Evolutionary conservation across 2,329 filamentous ascomycete genomes (phyloP).

Genomic region (Fusarium veterinarium): DNA sequence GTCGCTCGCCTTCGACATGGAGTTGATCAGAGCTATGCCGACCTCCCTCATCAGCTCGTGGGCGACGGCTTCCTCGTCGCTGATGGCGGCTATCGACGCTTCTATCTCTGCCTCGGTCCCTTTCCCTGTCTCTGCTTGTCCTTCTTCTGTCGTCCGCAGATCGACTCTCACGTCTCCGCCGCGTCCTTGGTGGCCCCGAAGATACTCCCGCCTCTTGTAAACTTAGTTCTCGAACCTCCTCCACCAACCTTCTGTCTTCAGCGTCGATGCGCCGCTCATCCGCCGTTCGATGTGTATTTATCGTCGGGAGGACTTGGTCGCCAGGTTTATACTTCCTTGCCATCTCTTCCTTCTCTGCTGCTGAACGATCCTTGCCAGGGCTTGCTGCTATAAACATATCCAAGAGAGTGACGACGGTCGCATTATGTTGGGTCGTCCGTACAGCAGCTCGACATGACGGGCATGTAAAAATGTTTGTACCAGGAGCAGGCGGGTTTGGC

Average conservation of each 20-base stretch:
- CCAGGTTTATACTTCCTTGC: conserved; percentile 81
- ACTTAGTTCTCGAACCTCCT: conserved; percentile 79
- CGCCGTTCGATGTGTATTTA: conserved; percentile 61
- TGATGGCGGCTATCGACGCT: conserved; percentile 49
- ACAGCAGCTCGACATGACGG: conserved; percentile 91
- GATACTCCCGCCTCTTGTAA: conserved; percentile 73
- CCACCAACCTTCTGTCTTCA: conserved; percentile 76
- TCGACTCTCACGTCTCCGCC: conserved; percentile 50
- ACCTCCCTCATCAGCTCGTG: conserved; percentile 41
- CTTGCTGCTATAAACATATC: conserved; percentile 89
- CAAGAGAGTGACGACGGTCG: conserved; percentile 86
- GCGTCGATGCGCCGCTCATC: conserved; percentile 68
- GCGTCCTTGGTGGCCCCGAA: conserved; percentile 47
- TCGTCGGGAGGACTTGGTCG: conserved; percentile 79
- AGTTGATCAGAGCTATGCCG: conserved; percentile 52
- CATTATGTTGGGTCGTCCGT: conserved; percentile 88
- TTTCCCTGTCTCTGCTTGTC: conserved; percentile 43
- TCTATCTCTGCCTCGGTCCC: conserved; percentile 34
- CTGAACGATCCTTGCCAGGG: conserved; percentile 76
- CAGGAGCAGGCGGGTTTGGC: conserved; percentile 60
- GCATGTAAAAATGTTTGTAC: conserved; percentile 78
- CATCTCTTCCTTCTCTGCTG: conserved; percentile 81
- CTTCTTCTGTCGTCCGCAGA: conserved; percentile 49
- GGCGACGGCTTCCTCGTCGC: conserved; percentile 40
- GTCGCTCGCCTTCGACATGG: conserved; percentile 50